Evolutionary conservation across 2,329 filamentous ascomycete species (phyloP).

Genomic region (Penicillium sp.): DNA sequence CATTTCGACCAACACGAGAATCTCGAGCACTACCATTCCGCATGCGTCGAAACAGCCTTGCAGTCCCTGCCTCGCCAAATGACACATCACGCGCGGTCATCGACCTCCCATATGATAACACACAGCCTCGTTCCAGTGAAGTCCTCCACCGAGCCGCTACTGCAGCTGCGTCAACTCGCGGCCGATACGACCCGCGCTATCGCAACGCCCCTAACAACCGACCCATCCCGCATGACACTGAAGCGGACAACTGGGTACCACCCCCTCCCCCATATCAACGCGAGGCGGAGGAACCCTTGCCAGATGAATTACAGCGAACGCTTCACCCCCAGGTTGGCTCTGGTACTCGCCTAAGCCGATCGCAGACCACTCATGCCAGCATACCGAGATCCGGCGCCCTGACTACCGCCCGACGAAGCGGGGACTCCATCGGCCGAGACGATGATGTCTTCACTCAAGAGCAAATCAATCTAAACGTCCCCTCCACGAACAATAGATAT

Average conservation of each 20-base stretch:
- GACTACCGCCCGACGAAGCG: constrained; percentile 21
- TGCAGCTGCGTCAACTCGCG: constrained; percentile 69
- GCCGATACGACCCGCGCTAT: constrained; percentile 57
- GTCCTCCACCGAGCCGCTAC: constrained; percentile 68
- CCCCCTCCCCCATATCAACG: constrained; percentile 70
- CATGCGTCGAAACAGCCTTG: constrained; percentile 28
- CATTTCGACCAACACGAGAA: constrained; percentile 28
- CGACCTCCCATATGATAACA: constrained; percentile 69
- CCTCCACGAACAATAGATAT: constrained; percentile 1
- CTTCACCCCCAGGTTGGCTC: constrained; percentile 26
- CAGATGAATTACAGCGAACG: constrained; percentile 35
- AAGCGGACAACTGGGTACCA: constrained; percentile 84
- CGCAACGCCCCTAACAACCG: constrained; percentile 33
- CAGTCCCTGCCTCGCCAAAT: constrained; percentile 25
- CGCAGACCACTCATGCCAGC: constrained; percentile 27
- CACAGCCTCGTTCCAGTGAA: constrained; percentile 64
- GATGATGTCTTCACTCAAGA: constrained; percentile 16
- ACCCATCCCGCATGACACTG: constrained; percentile 78
- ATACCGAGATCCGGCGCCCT: constrained; percentile 31
- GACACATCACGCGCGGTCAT: constrained; percentile 42
- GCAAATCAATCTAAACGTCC: constrained; percentile 5
- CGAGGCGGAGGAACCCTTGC: constrained; percentile 36
- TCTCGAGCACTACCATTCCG: constrained; percentile 17
- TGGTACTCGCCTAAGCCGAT: constrained; percentile 13
- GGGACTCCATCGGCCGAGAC: constrained; percentile 17